Percentiles rank a stretch among this genome's conserved stretches.
Conservation (phyloP, 495 filamentous ascomycete genomes). For the Annulohypoxylon nitens region DNA sequence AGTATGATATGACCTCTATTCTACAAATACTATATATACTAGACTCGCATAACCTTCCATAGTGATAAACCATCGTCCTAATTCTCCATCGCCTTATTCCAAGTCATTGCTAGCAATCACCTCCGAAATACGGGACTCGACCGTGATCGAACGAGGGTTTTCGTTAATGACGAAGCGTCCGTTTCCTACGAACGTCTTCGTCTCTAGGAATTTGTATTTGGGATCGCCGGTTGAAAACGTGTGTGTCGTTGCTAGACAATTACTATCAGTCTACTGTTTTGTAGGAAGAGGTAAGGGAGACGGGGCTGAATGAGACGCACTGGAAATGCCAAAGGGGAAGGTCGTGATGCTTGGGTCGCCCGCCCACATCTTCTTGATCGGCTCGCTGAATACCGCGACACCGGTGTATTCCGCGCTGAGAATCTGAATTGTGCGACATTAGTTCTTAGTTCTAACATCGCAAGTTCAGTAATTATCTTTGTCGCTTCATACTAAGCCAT, state of each 20-base stretch:
- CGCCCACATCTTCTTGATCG: not conserved
- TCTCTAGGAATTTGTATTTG: not conserved
- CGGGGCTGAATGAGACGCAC: not conserved
- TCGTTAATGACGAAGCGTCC: not conserved
- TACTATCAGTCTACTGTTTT: not conserved
- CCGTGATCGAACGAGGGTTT: not conserved
- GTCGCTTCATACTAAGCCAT: not conserved
- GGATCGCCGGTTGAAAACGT: not conserved
- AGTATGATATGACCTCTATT: too few species aligned
- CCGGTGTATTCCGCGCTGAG: not conserved
- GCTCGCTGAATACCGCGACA: not conserved
- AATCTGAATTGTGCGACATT: not conserved
- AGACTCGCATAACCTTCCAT: too few species aligned
- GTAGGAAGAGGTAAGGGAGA: not conserved
- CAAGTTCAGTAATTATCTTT: not conserved
- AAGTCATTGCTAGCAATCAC: not conserved
- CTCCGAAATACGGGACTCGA: not conserved
- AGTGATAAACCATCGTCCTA: not conserved
- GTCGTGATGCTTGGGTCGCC: slow-evolving; percentile 1
- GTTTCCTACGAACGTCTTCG: not conserved
- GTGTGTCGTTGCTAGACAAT: not conserved
- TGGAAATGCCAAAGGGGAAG: not conserved
- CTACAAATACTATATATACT: too few species aligned
- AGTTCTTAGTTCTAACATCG: not conserved
- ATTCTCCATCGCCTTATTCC: not conserved